These are phyloP conservation scores for Lactifluus rugatus DNA, from an alignment of 768 basidiomycete species.

Conservation along the genomic window DNA sequence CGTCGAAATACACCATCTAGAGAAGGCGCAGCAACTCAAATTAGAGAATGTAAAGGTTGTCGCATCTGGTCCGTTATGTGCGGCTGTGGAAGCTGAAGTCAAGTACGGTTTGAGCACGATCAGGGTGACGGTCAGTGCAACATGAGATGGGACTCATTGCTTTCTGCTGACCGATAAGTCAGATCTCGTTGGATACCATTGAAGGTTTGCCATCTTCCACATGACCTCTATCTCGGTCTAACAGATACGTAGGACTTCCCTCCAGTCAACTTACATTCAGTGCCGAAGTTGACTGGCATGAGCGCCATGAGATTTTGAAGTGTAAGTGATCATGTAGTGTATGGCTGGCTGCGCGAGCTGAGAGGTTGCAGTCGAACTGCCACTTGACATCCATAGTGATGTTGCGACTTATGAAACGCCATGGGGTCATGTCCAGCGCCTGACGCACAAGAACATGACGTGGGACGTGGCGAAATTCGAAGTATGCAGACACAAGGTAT, in stretches of 20 bases:
- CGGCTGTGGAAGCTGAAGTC: conserved; percentile 55
- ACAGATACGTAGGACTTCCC: conserved; percentile 45
- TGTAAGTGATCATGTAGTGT: conserved; percentile 39
- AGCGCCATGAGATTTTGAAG: conserved; percentile 84
- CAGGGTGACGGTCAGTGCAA: conserved; percentile 50
- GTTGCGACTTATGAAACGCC: conserved; percentile 92
- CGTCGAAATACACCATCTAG: conserved; percentile 89
- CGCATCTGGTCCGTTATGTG: conserved; percentile 75
- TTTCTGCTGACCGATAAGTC: background rate
- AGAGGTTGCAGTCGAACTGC: conserved; percentile 62
- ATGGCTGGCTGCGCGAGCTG: background rate
- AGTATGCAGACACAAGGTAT: conserved; percentile 76
- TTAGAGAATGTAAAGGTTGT: conserved; percentile 62
- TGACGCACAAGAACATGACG: conserved; percentile 92
- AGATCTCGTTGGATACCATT: conserved; percentile 85
- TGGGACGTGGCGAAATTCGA: conserved; percentile 74
- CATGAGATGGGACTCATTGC: background rate
- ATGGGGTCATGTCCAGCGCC: conserved; percentile 45
- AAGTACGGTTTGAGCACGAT: conserved; percentile 72
- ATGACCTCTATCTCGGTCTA: conserved; percentile 3
- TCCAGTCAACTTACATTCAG: conserved; percentile 76
- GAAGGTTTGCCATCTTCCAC: conserved; percentile 35
- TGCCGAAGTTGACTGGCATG: conserved; percentile 80
- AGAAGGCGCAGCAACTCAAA: conserved; percentile 63
- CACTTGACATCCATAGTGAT: conserved; percentile 72